phyloP scores from a whole-genome alignment of 1,284 basidiomycete genomes.

The Tylopilus sp. region DNA sequence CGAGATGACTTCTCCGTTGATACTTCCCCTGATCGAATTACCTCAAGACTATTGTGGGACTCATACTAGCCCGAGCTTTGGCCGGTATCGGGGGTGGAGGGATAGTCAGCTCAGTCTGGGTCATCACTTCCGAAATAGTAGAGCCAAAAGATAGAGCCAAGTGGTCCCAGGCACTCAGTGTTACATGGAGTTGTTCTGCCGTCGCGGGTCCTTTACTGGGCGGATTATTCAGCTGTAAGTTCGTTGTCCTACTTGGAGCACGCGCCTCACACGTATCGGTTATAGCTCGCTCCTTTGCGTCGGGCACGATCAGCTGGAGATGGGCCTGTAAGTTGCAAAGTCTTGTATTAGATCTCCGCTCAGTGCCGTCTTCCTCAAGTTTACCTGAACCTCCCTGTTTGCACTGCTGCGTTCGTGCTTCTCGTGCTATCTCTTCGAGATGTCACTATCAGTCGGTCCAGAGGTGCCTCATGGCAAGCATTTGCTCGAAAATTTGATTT shows the following conservation, averaged over 20 bases:
- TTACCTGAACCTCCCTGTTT: conserved; percentile 75
- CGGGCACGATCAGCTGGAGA: conserved; percentile 55
- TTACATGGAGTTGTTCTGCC: conserved; percentile 79
- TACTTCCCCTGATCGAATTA: conserved; percentile 18
- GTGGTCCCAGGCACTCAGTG: conserved; percentile 75
- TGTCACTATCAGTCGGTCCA: conserved; percentile 44
- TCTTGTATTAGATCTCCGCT: conserved; percentile 7
- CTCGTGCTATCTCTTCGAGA: conserved; percentile 54
- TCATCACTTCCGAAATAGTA: conserved; percentile 75
- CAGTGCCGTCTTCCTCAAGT: conserved; percentile 41
- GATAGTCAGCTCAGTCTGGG: conserved; percentile 77
- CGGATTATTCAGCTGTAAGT: conserved; percentile 70
- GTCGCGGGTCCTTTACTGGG: conserved; percentile 73
- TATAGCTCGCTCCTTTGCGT: conserved; percentile 17
- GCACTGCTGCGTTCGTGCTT: conserved; percentile 53
- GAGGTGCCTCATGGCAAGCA: conserved; percentile 50
- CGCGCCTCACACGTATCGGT: conserved; percentile 12
- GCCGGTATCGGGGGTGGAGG: conserved; percentile 76
- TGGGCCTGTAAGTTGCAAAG: conserved; percentile 65
- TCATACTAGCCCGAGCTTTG: conserved; percentile 51
- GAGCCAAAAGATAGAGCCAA: conserved; percentile 61
- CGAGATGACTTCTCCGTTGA: conserved; percentile 6
- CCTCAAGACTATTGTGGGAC: conserved; percentile 54
- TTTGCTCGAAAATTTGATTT: conserved; percentile 64
- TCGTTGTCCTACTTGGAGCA: conserved; percentile 10